Evolutionary conservation across 129 eudicot genomes (phyloP).

Genomic region (Calendula officinalis): DNA sequence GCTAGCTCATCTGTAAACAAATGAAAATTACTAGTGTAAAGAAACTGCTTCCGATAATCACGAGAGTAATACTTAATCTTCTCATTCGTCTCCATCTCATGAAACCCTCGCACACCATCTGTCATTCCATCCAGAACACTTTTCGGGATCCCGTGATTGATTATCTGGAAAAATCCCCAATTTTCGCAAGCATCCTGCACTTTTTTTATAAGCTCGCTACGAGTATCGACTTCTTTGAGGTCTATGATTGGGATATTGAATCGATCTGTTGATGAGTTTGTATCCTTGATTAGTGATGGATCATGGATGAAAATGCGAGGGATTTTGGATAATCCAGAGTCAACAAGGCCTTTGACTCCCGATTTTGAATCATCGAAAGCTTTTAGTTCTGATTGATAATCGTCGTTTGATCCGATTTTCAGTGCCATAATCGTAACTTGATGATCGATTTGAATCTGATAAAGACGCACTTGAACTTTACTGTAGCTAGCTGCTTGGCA

Average conservation of each 20-base stretch:
- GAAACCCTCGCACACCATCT: slow-evolving; percentile 27
- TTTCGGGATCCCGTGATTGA: slow-evolving; percentile 44
- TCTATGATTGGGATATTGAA: slow-evolving; percentile 33
- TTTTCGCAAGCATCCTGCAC: slow-evolving; percentile 33
- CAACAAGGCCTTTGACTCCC: slow-evolving; percentile 38
- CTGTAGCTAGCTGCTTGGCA: not conserved
- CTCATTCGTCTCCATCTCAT: slow-evolving; percentile 35
- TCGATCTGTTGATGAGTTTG: slow-evolving; percentile 8
- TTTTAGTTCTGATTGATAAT: slow-evolving; percentile 22
- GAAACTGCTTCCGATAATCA: slow-evolving; percentile 19
- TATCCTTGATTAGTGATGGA: slow-evolving; percentile 4
- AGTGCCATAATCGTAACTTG: not conserved
- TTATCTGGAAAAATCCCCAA: slow-evolving; percentile 50
- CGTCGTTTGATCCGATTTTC: slow-evolving; percentile 8
- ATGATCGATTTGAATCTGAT: too few species aligned
- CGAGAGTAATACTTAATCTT: slow-evolving; percentile 38
- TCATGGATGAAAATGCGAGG: slow-evolving; percentile 31
- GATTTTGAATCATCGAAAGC: slow-evolving; percentile 41
- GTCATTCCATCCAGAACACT: slow-evolving; percentile 31
- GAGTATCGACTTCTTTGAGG: slow-evolving; percentile 9
- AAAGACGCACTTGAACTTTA: not conserved
- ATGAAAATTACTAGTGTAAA: slow-evolving; percentile 16
- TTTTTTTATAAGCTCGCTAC: slow-evolving; percentile 7
- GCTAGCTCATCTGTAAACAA: slow-evolving; percentile 8
- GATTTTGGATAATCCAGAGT: slow-evolving; percentile 25